phyloP scores from a whole-genome alignment of 2,329 filamentous ascomycete species.

The Ophiocordyceps camponoti-saundersi region DNA sequence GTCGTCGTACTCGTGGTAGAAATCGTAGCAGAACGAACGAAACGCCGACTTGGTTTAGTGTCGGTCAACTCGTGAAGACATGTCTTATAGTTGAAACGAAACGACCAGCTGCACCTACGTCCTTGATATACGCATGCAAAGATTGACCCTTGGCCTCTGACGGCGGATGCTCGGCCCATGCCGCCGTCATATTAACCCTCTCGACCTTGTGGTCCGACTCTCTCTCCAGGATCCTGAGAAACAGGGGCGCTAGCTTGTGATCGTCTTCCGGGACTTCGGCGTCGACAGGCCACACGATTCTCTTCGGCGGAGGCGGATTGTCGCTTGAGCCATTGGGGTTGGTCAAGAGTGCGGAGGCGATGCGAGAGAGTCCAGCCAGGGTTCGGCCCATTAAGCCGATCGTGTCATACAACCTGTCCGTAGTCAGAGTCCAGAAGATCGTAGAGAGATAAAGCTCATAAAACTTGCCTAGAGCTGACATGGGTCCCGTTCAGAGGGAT shows the following conservation, averaged over 20 bases:
- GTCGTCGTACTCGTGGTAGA: conserved; percentile 11
- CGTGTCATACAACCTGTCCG: conserved; percentile 6
- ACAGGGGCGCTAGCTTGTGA: conserved; percentile 4
- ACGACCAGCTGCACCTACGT: conserved; percentile 7
- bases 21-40: conserved; percentile 14
- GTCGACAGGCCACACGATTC: conserved; percentile 11
- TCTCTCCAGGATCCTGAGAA: conserved; percentile 10
- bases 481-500: conserved; percentile 4
- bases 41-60: conserved; percentile 10
- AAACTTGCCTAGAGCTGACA: conserved; percentile 7
- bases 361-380: conserved; percentile 8
- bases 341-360: conserved; percentile 5
- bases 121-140: conserved; percentile 11
- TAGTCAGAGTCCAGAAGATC: not conserved
- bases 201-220: conserved; percentile 6
- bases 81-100: not conserved
- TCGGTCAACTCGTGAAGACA: not conserved
- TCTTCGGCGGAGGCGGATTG: conserved; percentile 2
- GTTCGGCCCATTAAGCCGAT: conserved; percentile 9
- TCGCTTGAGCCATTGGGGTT: not conserved
- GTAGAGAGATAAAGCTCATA: not conserved
- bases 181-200: conserved; percentile 4
- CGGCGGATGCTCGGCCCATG: conserved; percentile 9
- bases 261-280: conserved; percentile 1
- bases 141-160: conserved; percentile 5